Percentiles rank a stretch among this genome's conserved stretches.
Conservation (phyloP, 192 early-diverging fungal genomes). For the Backusella morwellensis region DNA sequence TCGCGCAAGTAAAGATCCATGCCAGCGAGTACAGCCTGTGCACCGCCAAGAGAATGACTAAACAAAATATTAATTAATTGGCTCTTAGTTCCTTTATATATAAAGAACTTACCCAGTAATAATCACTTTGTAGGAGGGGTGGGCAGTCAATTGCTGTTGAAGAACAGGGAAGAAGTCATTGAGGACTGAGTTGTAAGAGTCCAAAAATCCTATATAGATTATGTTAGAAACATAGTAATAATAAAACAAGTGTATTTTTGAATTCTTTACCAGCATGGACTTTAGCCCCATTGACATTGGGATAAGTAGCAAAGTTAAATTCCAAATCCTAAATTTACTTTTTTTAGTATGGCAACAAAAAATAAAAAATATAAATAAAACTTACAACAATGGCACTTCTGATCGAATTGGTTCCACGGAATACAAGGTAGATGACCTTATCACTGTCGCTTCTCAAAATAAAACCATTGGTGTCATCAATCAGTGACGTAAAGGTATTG, state of each 20-base stretch:
- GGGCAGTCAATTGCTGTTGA: background rate
- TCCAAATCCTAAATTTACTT: background rate
- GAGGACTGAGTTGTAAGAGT: slow-evolving; percentile 11
- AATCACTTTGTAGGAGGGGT: slow-evolving; percentile 18
- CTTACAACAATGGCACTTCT: slow-evolving; percentile 12
- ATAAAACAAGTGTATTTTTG: background rate
- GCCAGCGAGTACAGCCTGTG: slow-evolving; percentile 19
- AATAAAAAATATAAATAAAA: background rate
- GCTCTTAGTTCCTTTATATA: background rate
- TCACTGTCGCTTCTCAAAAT: slow-evolving; percentile 5
- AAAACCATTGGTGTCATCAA: slow-evolving; percentile 1
- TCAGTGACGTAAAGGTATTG: background rate
- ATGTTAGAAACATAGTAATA: background rate
- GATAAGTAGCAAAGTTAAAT: slow-evolving; percentile 1
- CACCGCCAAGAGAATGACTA: slow-evolving; percentile 35
- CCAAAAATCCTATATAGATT: slow-evolving; percentile 10
- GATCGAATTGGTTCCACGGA: background rate
- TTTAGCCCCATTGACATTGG: background rate
- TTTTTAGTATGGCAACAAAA: too few species aligned
- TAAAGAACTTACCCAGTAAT: slow-evolving; percentile 20
- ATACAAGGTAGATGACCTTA: slow-evolving; percentile 1
- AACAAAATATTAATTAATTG: background rate
- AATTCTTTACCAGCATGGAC: slow-evolving; percentile 4
- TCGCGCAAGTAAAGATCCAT: slow-evolving; percentile 31
- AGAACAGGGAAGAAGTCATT: background rate